Base-by-base conservation (phyloP, 495 filamentous ascomycete species). In the Friedmanniomyces simplex region DNA sequence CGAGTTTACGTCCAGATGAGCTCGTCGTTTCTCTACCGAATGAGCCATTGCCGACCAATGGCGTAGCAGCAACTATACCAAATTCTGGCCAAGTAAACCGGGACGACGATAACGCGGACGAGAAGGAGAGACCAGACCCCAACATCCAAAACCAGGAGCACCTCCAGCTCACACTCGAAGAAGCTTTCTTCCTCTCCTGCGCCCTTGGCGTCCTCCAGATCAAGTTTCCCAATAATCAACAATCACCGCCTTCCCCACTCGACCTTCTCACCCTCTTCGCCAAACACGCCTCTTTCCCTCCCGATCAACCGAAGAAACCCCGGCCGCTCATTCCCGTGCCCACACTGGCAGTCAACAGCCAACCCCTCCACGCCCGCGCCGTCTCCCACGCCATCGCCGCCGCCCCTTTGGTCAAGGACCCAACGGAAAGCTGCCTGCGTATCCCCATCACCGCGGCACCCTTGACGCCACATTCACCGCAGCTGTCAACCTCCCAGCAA, bases 181-280 rank as follows among this genome's bases (percentile, higher is more conserved):
- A 99, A 73, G 82, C 89, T 2, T 94, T 97, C 72, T 99, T 96
- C 72, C 78, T 99, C 4, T 74, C 76, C 13, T 99, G 91, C 67
- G 83, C 76, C 1, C 76, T 99, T 1, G 91, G 93, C 8, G 79
- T 79, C n/a, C 76, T 99, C 24, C 69, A 74, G 18, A 76, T 98
- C 48, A 70, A 76, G 36, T 80, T 73, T n/a, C 24, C 65, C 26
- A 68, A 76, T 36, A 67, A 47, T 46, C 28, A 56, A 50, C 36
- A 36, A 52, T 45, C 55, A 54, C 16, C 41, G 60, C 22, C 21
- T 26, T 50, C 28, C 7, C 48, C 36, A 36, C 39, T 73, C 24
- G 70, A 79, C 14, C 75, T 94, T n/a, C 74, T 94, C 52, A 64
- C 69, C 24, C 75, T 88, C 25, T 87, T 86, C 66, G 79, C 87